These are phyloP conservation scores for Lolium perenne DNA, from an alignment of 176 grass and related monocot genomes.

Conservation along the genomic window DNA sequence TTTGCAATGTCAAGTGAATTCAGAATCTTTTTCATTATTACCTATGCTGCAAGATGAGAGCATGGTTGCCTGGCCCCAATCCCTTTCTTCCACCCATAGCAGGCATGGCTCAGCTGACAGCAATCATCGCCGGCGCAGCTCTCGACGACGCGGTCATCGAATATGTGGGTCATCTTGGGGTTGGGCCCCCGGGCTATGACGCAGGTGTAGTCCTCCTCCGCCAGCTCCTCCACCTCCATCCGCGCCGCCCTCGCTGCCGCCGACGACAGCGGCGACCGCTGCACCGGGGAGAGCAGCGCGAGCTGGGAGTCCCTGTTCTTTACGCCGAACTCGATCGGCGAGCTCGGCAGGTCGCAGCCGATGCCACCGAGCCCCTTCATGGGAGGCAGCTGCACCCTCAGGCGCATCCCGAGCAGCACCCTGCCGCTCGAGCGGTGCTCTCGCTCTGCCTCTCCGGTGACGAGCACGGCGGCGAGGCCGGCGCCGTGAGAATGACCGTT, in stretches of 20 bases:
- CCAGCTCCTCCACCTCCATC: conserved; percentile 55
- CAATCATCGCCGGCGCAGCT: conserved; percentile 41
- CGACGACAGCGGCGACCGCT: conserved; percentile 46
- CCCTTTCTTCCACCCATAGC: conserved; percentile 51
- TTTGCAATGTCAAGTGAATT: background rate
- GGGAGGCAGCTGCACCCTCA: conserved; percentile 47
- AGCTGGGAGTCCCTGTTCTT: conserved; percentile 72
- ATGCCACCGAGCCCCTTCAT: background rate
- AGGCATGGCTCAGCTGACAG: conserved; percentile 40
- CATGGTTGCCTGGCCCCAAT: conserved; percentile 32
- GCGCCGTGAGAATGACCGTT: background rate
- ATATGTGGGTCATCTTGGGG: conserved; percentile 70
- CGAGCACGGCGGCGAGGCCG: conserved; percentile 44
- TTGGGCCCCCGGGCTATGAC: conserved; percentile 64
- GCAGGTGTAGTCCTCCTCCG: conserved; percentile 68
- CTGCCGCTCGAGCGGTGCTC: background rate
- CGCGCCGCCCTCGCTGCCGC: conserved; percentile 27
- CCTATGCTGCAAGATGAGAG: conserved; percentile 23
- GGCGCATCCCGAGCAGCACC: conserved; percentile 48
- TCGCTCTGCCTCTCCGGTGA: conserved; percentile 17
- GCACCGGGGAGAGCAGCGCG: conserved; percentile 58
- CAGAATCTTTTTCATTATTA: background rate
- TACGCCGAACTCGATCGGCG: conserved; percentile 75
- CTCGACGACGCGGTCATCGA: conserved; percentile 66
- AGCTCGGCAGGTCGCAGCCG: conserved; percentile 30